Evolutionary conservation across 1,284 basidiomycete species (phyloP).

Genomic region (Calocybe gambosa): DNA sequence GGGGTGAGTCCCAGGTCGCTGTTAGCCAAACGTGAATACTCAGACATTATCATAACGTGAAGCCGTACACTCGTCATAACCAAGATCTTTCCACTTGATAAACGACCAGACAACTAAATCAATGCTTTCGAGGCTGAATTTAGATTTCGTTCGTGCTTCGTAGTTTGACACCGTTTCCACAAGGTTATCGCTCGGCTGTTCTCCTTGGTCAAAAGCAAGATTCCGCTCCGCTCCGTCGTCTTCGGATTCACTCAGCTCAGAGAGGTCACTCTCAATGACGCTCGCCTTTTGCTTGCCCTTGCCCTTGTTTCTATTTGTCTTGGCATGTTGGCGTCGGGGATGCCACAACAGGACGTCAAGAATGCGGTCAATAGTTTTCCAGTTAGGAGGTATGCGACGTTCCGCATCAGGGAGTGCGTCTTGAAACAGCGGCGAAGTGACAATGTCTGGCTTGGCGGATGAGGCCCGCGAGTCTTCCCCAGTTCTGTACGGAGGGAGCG

Average conservation of each 20-base stretch:
- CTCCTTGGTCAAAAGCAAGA: conserved; percentile 47
- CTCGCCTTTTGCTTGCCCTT: conserved; percentile 18
- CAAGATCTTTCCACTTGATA: conserved; percentile 87
- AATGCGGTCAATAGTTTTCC: conserved; percentile 79
- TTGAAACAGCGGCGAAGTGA: conserved; percentile 22
- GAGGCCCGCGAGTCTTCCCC: conserved; percentile 26
- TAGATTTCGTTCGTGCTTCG: conserved; percentile 40
- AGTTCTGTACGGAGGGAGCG: conserved; percentile 27
- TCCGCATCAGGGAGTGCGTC: conserved; percentile 55
- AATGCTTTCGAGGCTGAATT: conserved; percentile 47
- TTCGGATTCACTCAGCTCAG: conserved; percentile 30
- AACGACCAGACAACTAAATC: conserved; percentile 70
- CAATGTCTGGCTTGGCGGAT: conserved; percentile 23
- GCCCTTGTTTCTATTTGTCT: conserved; percentile 20
- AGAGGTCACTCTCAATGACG: conserved; percentile 17
- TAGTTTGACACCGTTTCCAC: conserved; percentile 57
- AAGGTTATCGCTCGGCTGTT: conserved; percentile 44
- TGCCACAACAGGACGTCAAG: conserved; percentile 69
- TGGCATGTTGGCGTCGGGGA: conserved; percentile 25
- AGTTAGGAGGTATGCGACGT: conserved; percentile 59
- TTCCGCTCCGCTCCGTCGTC: conserved; percentile 30
- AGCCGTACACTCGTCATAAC: conserved; percentile 77
- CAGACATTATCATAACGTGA: background rate
- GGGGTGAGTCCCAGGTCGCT: conserved; percentile 92
- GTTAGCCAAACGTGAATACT: conserved; percentile 8